Conservation (phyloP, 495 filamentous ascomycete genomes). For the Cudoniella acicularis region DNA sequence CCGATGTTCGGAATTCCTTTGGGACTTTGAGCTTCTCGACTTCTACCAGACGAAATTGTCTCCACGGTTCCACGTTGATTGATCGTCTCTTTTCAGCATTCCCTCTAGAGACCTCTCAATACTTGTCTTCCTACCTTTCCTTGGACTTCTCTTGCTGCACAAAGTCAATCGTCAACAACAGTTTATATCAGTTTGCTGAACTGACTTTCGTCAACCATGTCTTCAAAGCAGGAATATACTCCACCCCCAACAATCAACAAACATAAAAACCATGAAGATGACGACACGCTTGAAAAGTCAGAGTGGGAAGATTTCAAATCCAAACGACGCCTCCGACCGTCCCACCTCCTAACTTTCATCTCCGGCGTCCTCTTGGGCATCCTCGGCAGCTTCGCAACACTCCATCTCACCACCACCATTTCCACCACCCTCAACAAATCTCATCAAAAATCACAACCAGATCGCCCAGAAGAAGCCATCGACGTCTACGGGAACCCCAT, state of each 20-base stretch:
- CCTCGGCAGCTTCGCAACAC: background rate
- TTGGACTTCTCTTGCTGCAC: background rate
- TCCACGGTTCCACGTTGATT: background rate
- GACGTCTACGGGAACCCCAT: background rate
- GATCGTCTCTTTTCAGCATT: too few species aligned
- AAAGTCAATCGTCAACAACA: too few species aligned
- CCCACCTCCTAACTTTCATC: background rate
- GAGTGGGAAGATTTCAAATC: background rate
- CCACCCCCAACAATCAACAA: background rate
- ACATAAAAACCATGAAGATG: background rate
- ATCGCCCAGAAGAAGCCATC: background rate
- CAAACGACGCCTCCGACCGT: background rate
- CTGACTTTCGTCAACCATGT: too few species aligned
- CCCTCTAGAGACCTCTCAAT: too few species aligned
- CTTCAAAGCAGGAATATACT: background rate
- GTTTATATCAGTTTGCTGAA: too few species aligned
- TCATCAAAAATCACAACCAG: background rate
- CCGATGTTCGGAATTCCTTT: background rate
- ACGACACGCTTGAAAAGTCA: background rate
- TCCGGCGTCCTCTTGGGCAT: background rate
- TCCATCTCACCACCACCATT: background rate
- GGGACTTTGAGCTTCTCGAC: background rate
- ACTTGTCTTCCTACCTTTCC: too few species aligned
- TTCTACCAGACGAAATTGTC: too few species aligned
- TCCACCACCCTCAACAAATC: background rate